A percentile compares a stretch with the other conserved stretches of the same genome.
Evolutionary conservation across 371 early-diverging fungal species (phyloP).

Genomic region (Apophysomyces elegans): DNA sequence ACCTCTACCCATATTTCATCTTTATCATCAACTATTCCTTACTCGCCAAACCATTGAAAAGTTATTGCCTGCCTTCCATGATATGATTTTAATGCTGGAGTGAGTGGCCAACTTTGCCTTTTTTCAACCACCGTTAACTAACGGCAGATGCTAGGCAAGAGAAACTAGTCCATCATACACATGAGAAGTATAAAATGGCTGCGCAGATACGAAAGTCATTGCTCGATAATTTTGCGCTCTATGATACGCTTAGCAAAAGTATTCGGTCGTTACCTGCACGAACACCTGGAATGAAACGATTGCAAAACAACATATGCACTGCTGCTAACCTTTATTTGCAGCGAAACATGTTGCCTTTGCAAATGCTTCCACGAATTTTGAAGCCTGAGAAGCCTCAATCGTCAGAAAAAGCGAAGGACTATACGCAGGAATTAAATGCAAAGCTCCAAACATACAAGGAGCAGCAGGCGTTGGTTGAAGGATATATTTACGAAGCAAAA

Average conservation of each 20-base stretch:
- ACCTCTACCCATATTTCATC: constrained; percentile 48
- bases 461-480: constrained; percentile 69
- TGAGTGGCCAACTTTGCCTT: constrained; percentile 28
- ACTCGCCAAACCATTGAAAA: constrained; percentile 56
- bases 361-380: constrained; percentile 75
- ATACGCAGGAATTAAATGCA: constrained; percentile 46
- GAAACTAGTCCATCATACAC: constrained; percentile 45
- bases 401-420: constrained; percentile 14
- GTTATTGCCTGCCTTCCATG: constrained; percentile 62
- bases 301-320: constrained; percentile 71
- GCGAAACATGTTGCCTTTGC: constrained; percentile 86
- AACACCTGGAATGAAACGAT: constrained; percentile 57
- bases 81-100: constrained; percentile 60
- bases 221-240: constrained; percentile 64
- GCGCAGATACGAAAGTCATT: constrained; percentile 65
- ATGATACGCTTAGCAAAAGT: constrained; percentile 67
- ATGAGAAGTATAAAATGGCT: constrained; percentile 62
- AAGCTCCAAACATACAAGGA: constrained; percentile 73
- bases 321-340: constrained; percentile 82
- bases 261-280: constrained; percentile 54
- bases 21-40: constrained; percentile 49
- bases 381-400: constrained; percentile 32
- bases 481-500: constrained; percentile 76
- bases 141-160: constrained; percentile 40
- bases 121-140: neutral